Evolutionary conservation across 176 grass and related monocot genomes (phyloP).

Genomic region (Pharus latifolius): DNA sequence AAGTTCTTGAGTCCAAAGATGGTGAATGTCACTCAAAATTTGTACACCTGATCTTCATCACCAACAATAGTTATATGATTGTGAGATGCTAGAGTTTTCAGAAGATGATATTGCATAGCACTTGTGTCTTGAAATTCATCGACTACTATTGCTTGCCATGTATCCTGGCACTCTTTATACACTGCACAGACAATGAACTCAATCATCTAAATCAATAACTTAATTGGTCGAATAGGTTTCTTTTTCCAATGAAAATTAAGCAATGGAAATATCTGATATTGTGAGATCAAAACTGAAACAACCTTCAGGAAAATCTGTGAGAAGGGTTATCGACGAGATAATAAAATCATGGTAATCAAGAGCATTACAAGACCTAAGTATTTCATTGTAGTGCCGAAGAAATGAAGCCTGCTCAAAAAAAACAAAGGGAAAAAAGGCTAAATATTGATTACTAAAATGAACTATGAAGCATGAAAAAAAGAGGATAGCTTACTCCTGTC

Average conservation of each 20-base stretch:
- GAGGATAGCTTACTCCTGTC: slow-evolving; percentile 49
- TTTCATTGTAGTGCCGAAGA: slow-evolving; percentile 73
- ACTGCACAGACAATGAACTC: slow-evolving; percentile 37
- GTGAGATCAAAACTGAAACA: slow-evolving; percentile 1
- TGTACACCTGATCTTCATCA: slow-evolving; percentile 85
- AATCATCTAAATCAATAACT: not conserved
- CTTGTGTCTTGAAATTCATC: slow-evolving; percentile 99
- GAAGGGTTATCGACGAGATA: slow-evolving; percentile 70
- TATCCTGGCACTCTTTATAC: slow-evolving; percentile 62
- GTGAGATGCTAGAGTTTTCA: slow-evolving; percentile 78
- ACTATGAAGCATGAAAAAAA: not conserved
- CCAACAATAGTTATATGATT: slow-evolving; percentile 83
- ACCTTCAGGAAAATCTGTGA: slow-evolving; percentile 85
- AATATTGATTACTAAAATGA: slow-evolving; percentile 12
- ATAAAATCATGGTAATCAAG: slow-evolving; percentile 98
- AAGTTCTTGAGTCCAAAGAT: slow-evolving; percentile 12
- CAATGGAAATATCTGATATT: not conserved
- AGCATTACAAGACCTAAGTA: slow-evolving; percentile 82
- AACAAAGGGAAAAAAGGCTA: slow-evolving; percentile 1
- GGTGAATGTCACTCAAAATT: slow-evolving; percentile 12
- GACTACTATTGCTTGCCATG: slow-evolving; percentile 76
- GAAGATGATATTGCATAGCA: slow-evolving; percentile 84
- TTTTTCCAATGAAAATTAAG: too few species aligned
- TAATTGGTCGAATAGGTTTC: not conserved
- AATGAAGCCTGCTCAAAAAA: slow-evolving; percentile 55